Conservation (phyloP, 441 rosid species). For the Populus tomentosa region DNA sequence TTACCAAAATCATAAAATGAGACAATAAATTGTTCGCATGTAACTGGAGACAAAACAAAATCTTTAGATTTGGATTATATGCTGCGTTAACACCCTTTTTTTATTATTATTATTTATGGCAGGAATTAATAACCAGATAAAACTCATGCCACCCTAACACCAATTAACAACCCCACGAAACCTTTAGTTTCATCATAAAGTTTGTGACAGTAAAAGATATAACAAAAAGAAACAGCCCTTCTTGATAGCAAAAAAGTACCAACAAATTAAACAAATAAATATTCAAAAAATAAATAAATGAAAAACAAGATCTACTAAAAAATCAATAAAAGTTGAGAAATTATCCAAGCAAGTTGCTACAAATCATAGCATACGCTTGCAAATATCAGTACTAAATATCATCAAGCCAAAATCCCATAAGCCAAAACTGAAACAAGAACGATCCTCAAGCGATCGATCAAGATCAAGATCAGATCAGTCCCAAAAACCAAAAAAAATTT, state of each 20-base stretch:
- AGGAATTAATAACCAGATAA: not conserved
- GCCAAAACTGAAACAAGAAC: not conserved
- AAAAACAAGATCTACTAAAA: not conserved
- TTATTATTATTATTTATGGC: not conserved
- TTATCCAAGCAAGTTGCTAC: not conserved
- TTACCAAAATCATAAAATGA: conserved; percentile 1
- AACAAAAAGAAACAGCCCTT: not conserved
- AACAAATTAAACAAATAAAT: no score
- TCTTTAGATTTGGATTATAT: conserved; percentile 11
- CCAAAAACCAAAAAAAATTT: not conserved
- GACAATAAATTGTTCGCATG: not conserved
- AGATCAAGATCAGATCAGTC: conserved; percentile 17
- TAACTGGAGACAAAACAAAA: not conserved
- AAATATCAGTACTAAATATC: not conserved
- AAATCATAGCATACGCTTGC: not conserved
- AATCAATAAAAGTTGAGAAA: not conserved
- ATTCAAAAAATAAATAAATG: not conserved
- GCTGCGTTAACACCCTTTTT: not conserved
- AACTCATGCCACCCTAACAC: not conserved
- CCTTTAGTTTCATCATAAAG: not conserved
- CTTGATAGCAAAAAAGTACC: not conserved
- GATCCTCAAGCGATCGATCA: not conserved
- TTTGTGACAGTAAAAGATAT: not conserved
- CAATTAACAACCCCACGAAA: not conserved
- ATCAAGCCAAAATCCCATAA: conserved; percentile 2